phyloP scores from a whole-genome alignment of 106 monocot genomes.

The Vanilla planifolia region DNA sequence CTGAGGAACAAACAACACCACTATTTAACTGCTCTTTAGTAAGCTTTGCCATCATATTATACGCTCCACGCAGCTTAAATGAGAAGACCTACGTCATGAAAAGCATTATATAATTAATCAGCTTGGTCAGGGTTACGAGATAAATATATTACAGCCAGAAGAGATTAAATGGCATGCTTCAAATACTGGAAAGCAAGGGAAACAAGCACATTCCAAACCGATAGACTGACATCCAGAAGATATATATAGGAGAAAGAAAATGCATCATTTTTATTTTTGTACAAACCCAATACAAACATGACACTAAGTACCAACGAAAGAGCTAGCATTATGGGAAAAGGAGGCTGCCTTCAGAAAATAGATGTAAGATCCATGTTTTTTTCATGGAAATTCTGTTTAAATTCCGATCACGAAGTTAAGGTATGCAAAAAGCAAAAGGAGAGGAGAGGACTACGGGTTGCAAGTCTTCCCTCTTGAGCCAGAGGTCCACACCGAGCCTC shows the following conservation, averaged over 20 bases:
- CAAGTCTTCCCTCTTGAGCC: slow-evolving; percentile 88
- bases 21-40: slow-evolving; percentile 58
- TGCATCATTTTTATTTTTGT: background rate
- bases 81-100: slow-evolving; percentile 77
- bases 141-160: background rate
- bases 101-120: background rate
- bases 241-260: background rate
- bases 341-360: background rate
- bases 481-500: slow-evolving; percentile 61
- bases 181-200: background rate
- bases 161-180: too few species aligned
- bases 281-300: too few species aligned
- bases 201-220: background rate
- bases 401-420: background rate
- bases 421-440: background rate
- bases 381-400: background rate
- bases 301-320: too few species aligned
- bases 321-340: too few species aligned
- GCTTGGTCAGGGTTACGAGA: background rate
- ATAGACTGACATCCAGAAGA: too few species aligned
- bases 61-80: slow-evolving; percentile 94
- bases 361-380: background rate
- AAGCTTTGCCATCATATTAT: slow-evolving; percentile 98
- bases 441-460: slow-evolving; percentile 62
- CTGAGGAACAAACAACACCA: slow-evolving; percentile 97